These are phyloP conservation scores for Thalia dealbata DNA, from an alignment of 176 grass and related monocot species.

Conservation along the genomic window DNA sequence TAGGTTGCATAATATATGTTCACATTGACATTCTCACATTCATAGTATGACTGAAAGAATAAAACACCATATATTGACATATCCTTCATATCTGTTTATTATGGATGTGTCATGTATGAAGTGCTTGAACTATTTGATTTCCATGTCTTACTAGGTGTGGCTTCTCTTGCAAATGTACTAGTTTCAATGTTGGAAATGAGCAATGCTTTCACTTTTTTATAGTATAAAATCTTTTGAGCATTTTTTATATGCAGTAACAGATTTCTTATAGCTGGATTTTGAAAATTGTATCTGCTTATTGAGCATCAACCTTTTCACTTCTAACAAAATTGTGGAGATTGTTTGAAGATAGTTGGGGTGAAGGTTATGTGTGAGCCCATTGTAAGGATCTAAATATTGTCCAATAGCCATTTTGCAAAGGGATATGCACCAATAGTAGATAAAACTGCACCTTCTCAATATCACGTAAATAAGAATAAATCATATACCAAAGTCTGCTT, in stretches of 20 bases:
- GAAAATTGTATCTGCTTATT: background rate
- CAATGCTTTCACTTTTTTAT: too few species aligned
- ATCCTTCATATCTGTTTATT: background rate
- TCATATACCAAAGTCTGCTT: too few species aligned
- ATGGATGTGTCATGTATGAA: background rate
- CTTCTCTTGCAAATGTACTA: too few species aligned
- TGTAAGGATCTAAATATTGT: too few species aligned
- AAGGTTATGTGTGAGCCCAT: background rate
- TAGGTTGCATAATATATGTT: too few species aligned
- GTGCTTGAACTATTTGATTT: background rate
- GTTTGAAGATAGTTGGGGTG: background rate
- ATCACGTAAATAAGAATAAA: too few species aligned
- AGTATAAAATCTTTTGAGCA: background rate
- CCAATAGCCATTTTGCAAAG: too few species aligned
- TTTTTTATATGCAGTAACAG: background rate
- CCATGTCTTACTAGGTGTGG: background rate
- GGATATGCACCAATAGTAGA: too few species aligned
- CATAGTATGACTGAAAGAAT: background rate
- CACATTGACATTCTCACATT: too few species aligned
- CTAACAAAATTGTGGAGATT: background rate
- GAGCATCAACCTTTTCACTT: background rate
- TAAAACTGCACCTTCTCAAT: too few species aligned
- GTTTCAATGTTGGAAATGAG: too few species aligned
- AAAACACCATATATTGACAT: background rate
- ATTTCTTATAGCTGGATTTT: background rate